A percentile compares a stretch with the other conserved stretches of the same genome.
Evolutionary conservation across 148 eudicot species (phyloP).

Genomic region (Pouteria glomerata): DNA sequence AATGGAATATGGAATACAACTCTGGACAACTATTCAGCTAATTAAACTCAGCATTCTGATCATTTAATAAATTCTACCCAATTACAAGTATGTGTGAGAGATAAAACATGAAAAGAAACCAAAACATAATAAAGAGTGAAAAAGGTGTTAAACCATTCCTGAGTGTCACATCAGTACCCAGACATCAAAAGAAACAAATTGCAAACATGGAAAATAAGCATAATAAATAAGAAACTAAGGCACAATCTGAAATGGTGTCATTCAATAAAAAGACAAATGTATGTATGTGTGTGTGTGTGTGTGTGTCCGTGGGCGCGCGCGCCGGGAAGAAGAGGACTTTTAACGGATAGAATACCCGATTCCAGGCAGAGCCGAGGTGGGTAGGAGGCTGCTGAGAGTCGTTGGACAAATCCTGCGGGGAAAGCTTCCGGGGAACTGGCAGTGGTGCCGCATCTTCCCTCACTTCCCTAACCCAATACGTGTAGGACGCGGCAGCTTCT

Average conservation of each 20-base stretch:
- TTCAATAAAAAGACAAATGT: no score
- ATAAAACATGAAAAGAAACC: no score
- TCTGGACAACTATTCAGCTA: background rate
- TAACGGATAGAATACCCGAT: constrained; percentile 31
- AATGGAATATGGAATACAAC: background rate
- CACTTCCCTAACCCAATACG: constrained; percentile 72
- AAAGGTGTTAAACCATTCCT: background rate
- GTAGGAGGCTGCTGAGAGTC: constrained; percentile 27
- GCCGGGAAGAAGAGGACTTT: background rate
- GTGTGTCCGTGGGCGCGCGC: no score
- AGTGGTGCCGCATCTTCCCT: constrained; percentile 74
- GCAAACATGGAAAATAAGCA: background rate
- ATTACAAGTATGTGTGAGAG: background rate
- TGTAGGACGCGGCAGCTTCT: constrained; percentile 46
- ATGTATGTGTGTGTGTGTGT: no score
- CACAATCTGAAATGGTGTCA: no score
- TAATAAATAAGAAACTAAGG: background rate
- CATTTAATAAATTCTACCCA: background rate
- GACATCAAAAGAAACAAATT: background rate
- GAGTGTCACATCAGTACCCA: background rate
- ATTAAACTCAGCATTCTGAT: background rate
- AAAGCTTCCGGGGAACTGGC: constrained; percentile 73
- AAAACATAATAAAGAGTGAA: no score
- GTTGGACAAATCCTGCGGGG: constrained; percentile 24
- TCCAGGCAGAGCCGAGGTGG: constrained; percentile 86